These are phyloP conservation scores for Cladosporium cucumerinum DNA, from an alignment of 2,329 filamentous ascomycete genomes.

Conservation along the genomic window DNA sequence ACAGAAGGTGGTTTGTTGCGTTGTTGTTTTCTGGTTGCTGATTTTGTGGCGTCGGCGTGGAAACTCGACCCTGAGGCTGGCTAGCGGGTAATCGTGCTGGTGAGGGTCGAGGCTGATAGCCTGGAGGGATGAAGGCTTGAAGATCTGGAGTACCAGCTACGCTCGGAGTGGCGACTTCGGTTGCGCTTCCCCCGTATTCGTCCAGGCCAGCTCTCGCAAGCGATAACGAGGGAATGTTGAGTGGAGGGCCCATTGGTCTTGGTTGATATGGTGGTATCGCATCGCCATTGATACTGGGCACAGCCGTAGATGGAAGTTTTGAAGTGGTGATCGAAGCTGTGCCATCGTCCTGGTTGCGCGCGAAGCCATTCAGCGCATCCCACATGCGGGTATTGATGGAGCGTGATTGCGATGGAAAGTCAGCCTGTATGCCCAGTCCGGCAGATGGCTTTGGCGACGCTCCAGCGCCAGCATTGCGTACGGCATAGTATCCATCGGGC, in stretches of 20 bases:
- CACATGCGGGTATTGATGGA: slow-evolving; percentile 34
- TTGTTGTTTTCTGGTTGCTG: not conserved
- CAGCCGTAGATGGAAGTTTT: slow-evolving; percentile 32
- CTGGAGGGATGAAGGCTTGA: slow-evolving; percentile 17
- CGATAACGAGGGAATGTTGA: slow-evolving; percentile 26
- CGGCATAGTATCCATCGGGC: slow-evolving; percentile 15
- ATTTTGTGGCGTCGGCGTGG: not conserved
- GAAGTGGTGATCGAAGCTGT: slow-evolving; percentile 24
- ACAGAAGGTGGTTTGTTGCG: slow-evolving; percentile 10
- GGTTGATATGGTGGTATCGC: slow-evolving; percentile 19
- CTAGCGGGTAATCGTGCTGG: not conserved
- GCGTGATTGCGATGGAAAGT: slow-evolving; percentile 23
- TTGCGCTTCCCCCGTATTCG: slow-evolving; percentile 44
- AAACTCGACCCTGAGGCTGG: not conserved
- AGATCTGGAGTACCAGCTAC: slow-evolving; percentile 41
- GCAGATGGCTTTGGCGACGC: slow-evolving; percentile 15
- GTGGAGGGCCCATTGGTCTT: slow-evolving; percentile 29
- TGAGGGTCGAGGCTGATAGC: slow-evolving; percentile 1
- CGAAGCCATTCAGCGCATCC: slow-evolving; percentile 36
- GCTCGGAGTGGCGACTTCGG: slow-evolving; percentile 48
- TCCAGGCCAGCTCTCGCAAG: slow-evolving; percentile 29
- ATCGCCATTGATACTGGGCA: slow-evolving; percentile 31
- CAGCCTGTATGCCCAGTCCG: slow-evolving; percentile 30
- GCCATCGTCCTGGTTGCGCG: slow-evolving; percentile 32
- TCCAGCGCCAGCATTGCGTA: slow-evolving; percentile 11